Conservation (phyloP, 2,329 filamentous ascomycete genomes). For the Pestalotiopsis sp. region DNA sequence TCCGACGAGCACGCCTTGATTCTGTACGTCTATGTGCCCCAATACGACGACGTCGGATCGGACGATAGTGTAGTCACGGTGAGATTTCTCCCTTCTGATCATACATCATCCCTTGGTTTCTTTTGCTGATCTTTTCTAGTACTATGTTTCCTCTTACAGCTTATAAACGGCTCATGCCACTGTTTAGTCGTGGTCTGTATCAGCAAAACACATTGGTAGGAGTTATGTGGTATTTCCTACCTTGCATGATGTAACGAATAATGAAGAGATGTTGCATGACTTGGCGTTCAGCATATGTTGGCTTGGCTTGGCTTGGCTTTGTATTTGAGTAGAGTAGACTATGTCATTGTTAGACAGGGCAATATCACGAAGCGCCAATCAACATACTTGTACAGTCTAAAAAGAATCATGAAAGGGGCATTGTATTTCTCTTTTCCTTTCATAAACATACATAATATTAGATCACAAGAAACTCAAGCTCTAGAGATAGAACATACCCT, state of each 20-base stretch:
- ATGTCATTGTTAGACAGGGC: not conserved
- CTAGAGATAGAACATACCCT: no score
- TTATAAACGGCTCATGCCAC: slow-evolving; percentile 10
- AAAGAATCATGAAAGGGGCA: no score
- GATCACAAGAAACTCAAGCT: no score
- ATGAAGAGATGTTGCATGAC: not conserved
- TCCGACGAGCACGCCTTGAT: slow-evolving; percentile 79
- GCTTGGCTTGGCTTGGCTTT: not conserved
- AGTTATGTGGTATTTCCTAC: not conserved
- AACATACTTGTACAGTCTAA: not conserved
- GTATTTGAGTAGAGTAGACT: not conserved
- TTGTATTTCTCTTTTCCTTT: no score
- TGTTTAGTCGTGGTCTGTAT: not conserved
- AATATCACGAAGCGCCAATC: not conserved
- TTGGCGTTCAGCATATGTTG: not conserved
- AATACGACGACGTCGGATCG: slow-evolving; percentile 65
- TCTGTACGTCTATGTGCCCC: slow-evolving; percentile 78
- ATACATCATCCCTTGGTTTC: not conserved
- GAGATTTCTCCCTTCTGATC: slow-evolving; percentile 32
- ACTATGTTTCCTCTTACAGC: slow-evolving; percentile 34
- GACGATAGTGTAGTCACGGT: slow-evolving; percentile 80
- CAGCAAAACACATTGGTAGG: not conserved
- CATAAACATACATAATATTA: no score
- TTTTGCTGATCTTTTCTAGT: slow-evolving; percentile 23
- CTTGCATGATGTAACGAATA: not conserved